phyloP scores from a whole-genome alignment of 2,329 filamentous ascomycete genomes.

The Ustulina deusta region DNA sequence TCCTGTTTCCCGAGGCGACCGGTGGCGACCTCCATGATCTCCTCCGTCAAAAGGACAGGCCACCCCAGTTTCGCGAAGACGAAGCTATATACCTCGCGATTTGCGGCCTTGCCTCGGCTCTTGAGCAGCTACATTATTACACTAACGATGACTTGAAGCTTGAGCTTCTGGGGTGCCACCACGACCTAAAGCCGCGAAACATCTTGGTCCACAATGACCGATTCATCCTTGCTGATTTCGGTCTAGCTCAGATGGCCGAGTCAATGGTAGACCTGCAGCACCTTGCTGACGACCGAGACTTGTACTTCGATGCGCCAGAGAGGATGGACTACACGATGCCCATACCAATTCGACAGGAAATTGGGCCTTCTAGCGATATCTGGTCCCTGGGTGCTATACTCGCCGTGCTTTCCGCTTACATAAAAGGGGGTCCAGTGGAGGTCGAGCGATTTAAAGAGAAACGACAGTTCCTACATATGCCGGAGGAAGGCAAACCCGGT shows the following conservation, averaged over 20 bases:
- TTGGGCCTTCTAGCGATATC: not conserved
- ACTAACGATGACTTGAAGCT: conserved; percentile 3
- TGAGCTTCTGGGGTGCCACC: not conserved
- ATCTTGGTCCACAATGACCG: not conserved
- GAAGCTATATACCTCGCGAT: not conserved
- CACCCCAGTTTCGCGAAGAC: not conserved
- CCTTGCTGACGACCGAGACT: not conserved
- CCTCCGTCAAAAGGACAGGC: not conserved
- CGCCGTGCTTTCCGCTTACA: not conserved
- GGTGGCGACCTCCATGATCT: not conserved
- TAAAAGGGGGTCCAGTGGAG: not conserved
- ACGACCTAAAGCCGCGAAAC: not conserved
- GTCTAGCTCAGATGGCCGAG: not conserved
- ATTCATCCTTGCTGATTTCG: conserved; percentile 1
- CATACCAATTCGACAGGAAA: not conserved
- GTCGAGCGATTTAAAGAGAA: not conserved
- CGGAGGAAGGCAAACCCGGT: not conserved
- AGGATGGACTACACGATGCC: not conserved
- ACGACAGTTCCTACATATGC: not conserved
- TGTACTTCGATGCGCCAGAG: not conserved
- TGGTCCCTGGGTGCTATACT: not conserved
- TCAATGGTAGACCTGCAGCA: not conserved
- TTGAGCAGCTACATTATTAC: not conserved
- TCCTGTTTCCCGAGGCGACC: not conserved
- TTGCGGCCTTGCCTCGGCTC: not conserved